Evolutionary conservation across 495 filamentous ascomycete genomes (phyloP).

Genomic region (Talaromyces thailandensis): DNA sequence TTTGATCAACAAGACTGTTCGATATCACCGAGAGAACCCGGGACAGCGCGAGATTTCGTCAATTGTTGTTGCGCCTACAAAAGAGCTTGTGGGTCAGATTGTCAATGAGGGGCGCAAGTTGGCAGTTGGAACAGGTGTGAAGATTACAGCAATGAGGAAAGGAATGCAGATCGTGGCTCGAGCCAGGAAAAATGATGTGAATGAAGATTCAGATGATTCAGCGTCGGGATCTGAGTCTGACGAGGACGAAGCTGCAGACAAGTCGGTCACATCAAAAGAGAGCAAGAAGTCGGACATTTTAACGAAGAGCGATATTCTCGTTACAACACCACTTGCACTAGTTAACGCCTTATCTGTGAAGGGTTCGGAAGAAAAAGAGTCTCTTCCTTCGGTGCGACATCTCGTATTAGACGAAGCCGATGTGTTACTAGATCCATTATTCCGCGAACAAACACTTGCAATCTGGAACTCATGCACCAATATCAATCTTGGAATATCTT

Average conservation of each 20-base stretch:
- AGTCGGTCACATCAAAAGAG: constrained; percentile 25
- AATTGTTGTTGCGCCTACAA: constrained; percentile 82
- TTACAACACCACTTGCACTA: constrained; percentile 77
- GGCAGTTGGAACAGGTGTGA: constrained; percentile 65
- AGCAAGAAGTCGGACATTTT: constrained; percentile 30
- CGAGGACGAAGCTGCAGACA: constrained; percentile 24
- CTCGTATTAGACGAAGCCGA: constrained; percentile 92
- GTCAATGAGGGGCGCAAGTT: constrained; percentile 86
- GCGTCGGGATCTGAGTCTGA: constrained; percentile 28
- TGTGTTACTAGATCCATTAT: constrained; percentile 83
- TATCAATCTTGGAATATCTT: constrained; percentile 56
- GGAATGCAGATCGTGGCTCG: constrained; percentile 59
- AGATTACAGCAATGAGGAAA: constrained; percentile 75
- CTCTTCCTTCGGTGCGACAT: constrained; percentile 54
- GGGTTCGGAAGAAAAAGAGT: constrained; percentile 28
- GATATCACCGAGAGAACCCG: constrained; percentile 34
- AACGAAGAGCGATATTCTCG: constrained; percentile 73
- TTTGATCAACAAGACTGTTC: constrained; percentile 64
- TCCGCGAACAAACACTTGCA: constrained; percentile 78
- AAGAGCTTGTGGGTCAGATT: constrained; percentile 86
- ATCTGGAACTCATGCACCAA: constrained; percentile 75
- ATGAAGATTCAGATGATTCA: constrained; percentile 28
- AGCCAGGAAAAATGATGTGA: constrained; percentile 16
- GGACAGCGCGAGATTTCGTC: constrained; percentile 43
- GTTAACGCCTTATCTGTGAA: constrained; percentile 60